These are phyloP conservation scores for Galerina marginata DNA, from an alignment of 768 basidiomycete genomes.

Conservation along the genomic window DNA sequence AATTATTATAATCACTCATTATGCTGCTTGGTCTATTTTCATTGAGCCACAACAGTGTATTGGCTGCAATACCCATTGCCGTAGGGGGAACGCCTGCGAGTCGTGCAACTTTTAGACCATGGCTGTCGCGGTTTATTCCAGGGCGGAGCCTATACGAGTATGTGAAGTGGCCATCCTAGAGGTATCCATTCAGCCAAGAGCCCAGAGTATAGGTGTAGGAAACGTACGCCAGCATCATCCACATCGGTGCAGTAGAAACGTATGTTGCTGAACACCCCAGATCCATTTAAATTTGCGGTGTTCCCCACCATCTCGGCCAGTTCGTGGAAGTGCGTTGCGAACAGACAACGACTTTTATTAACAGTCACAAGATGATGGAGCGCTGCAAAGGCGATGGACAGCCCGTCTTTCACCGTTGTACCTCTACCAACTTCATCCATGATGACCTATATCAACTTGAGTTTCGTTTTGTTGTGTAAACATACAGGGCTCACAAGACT, in stretches of 20 bases:
- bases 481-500: constrained; percentile 68
- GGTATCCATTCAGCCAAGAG: constrained; percentile 1
- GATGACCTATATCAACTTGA: constrained; percentile 70
- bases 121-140: constrained; percentile 90
- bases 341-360: constrained; percentile 83
- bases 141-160: constrained; percentile 83
- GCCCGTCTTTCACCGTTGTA: constrained; percentile 89
- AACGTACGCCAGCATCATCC: constrained; percentile 72
- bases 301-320: constrained; percentile 84
- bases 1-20: constrained; percentile 15
- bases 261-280: constrained; percentile 61
- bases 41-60: constrained; percentile 50
- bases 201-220: not conserved
- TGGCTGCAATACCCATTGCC: constrained; percentile 64
- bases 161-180: constrained; percentile 75
- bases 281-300: constrained; percentile 44
- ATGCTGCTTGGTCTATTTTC: constrained; percentile 12
- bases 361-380: constrained; percentile 78
- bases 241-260: constrained; percentile 92
- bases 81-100: constrained; percentile 81
- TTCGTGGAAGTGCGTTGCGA: constrained; percentile 99
- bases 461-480: not conserved
- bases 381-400: constrained; percentile 93
- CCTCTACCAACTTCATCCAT: constrained; percentile 99
- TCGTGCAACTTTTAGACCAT: constrained; percentile 88